Base-by-base conservation (phyloP, 306 rosid genomes). In the Ammopiptanthus mongolicus region DNA sequence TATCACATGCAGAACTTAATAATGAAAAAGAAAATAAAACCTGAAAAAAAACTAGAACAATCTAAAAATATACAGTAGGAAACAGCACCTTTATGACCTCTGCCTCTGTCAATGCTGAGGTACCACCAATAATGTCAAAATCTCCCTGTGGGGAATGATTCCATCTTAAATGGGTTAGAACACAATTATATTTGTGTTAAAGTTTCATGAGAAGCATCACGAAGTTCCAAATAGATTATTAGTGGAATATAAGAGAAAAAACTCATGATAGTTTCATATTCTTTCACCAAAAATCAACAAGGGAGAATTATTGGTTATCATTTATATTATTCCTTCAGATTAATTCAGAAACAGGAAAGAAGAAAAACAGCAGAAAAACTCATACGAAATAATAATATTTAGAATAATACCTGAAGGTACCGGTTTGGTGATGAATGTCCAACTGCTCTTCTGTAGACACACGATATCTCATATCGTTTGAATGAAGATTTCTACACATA, bases 391-490 rank as follows among this genome's bases (percentile, higher is more conserved):
- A 51, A 22, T 37, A 12, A 64, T 33, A 70, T 48, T 69, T 28
- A 53, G 50, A 75, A 56, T 71, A 51, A 70, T 84, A 95, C 98
- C 95, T 94, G 98, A 74, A 94, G 96, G 87, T 84, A 90, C 73
- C 86, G 93, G 83, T 87, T 95, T 75, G 98, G 98, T 37, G 98
- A 78, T 71, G 98, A 88, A 78, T 90, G 98, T 48, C 98, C 98
- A 84, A 95, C 75, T 58, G 96, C 96, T 83, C 91, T 87, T 88
- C 98, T 86, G 74, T 88, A 88, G 71, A 95, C 97, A 25, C 67
- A 80, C 0, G 98, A 84, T 84, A 90, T 83, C 82, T 91, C 98
- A 56, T 86, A 95, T 75, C 97, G 84, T 84, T 95, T 95, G 86
- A 90, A 90, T 34, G 96, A 90, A 84, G 87, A 88, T 90, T 87